Evolutionary conservation across 306 rosid genomes (phyloP), one percentile per base, ranked within the genome.

Genomic region (Lotus japonicus): DNA sequence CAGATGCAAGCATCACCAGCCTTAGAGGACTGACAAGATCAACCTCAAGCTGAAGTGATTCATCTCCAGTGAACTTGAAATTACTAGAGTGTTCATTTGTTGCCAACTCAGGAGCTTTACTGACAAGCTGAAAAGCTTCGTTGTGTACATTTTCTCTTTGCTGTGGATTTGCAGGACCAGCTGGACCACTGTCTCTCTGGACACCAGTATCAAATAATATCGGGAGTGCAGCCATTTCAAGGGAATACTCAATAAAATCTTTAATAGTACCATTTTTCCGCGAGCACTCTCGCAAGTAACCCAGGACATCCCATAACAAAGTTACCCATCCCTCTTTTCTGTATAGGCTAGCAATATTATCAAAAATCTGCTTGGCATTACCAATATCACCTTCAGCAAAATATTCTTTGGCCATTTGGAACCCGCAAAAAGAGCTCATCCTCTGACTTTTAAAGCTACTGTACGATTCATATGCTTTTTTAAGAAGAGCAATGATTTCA

Each of bases 311-410:
- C 99, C 99, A 94, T 71, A 94, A 77, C 85, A 90, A 86, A 51
- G 92, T 84, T 63, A 81, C 84, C 99, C 97, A 94, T 43, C 97
- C 97, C 82, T 94, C 99, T 88, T 80, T 89, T 78, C 99, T 90
- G 78, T 94, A 94, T 50, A 90, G 72, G 79, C 73, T 84, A 61
- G 97, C 97, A 77, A 88, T 81, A 50, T 36, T 79, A 68, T 82
- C 91, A 79, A 90, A 85, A 58, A 73, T 73, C 68, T 64, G 76
- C 79, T 86, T 86, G 63, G 97, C 95, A 52, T 86, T 84, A 75
- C 72, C 74, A 68, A 77, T 79, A 68, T 90, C 96, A 26, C 82
- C 92, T 58, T 74, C 84, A 64, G 82, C 69, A 80, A 90, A 94
- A 82, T 90, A 84, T 83, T 90, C 97, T 82, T 78, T 84, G 64